Evolutionary conservation across 2,329 filamentous ascomycete species (phyloP).

Genomic region (Monilinia aucupariae): DNA sequence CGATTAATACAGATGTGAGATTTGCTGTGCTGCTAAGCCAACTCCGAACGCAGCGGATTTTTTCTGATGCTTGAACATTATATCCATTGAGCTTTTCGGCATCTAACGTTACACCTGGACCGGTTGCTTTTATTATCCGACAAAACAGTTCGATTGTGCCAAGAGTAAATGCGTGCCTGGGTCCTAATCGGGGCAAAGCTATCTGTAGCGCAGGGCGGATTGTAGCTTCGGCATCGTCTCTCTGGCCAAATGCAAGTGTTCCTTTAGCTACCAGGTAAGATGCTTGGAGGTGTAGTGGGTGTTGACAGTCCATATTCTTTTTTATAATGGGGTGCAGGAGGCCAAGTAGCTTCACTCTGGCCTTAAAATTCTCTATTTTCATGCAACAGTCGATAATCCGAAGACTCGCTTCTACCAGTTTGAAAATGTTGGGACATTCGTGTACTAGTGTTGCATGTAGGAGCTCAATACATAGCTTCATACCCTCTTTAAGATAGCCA

Average conservation of each 20-base stretch:
- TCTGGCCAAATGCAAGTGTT: fast-evolving
- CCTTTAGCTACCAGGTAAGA: neutral
- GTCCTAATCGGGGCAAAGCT: neutral
- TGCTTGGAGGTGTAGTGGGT: neutral
- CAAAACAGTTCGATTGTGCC: neutral
- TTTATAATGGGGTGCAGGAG: neutral
- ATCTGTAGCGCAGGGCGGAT: neutral
- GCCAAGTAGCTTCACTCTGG: neutral
- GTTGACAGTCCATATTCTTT: neutral
- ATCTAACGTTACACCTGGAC: neutral
- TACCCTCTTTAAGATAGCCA: too few relatives aligned
- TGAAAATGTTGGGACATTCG: neutral
- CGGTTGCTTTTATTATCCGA: fast-evolving
- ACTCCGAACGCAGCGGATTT: neutral
- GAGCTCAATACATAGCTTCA: too few relatives aligned
- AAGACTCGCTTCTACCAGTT: neutral
- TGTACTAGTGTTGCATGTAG: neutral
- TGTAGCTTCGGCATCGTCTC: neutral
- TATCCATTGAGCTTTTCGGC: neutral
- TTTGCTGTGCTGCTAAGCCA: neutral
- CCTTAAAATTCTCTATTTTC: fast-evolving
- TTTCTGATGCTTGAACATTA: neutral
- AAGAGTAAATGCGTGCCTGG: neutral
- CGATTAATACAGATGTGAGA: too few relatives aligned
- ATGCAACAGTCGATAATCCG: neutral